Evolutionary conservation across 139 green algal species (phyloP), one percentile per base, ranked within the genome.

Genomic region (Chlorella sp.): DNA sequence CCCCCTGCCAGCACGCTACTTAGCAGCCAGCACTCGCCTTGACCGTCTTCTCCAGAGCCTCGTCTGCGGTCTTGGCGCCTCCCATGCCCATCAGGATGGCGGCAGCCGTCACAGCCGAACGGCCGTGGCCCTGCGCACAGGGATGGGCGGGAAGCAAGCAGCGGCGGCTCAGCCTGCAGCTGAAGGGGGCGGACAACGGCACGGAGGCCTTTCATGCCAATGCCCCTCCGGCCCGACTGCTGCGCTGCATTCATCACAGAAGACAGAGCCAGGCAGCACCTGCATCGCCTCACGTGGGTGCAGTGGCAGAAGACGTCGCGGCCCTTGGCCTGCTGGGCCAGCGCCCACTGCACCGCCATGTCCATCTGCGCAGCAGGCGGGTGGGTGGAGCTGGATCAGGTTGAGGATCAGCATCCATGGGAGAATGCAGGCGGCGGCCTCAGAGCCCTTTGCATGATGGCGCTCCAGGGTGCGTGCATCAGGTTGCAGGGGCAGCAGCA

Each of bases 301-400:
- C 73, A 80, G 47, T 80, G 73, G n/a, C 47, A 57, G 47, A 80
- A 80, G 23, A 80, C 73, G 73, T 80, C 73, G 23, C 73, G 73
- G 12, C 73, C 73, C 18, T 41, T 20, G 38, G 28, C 47, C 44
- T 65, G 73, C 47, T 80, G 73, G 44, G 4, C 73, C 73, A 80
- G 73, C 47, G 73, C 73, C 73, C 73, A 80, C 38, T 65, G n/a
- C n/a, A 80, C 73, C 17, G 47, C 73, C 18, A 51, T 51, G 16
- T 64, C 30, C 73, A 80, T 80, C 26, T 63, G 26, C 9, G n/a
- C n/a, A n/a, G n/a, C n/a, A 26, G 57, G 4, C 11, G 11, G 2
- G 21, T 60, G 51, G 15, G 51, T 15, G 15, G 51, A 60, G 51
- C 51, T 7, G 7, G 44, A 11, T 11, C 44, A 11, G 11, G 44